A percentile compares a stretch with the other conserved stretches of the same genome.
Conservation (phyloP, 257 asterid genomes). For the Striga asiatica region DNA sequence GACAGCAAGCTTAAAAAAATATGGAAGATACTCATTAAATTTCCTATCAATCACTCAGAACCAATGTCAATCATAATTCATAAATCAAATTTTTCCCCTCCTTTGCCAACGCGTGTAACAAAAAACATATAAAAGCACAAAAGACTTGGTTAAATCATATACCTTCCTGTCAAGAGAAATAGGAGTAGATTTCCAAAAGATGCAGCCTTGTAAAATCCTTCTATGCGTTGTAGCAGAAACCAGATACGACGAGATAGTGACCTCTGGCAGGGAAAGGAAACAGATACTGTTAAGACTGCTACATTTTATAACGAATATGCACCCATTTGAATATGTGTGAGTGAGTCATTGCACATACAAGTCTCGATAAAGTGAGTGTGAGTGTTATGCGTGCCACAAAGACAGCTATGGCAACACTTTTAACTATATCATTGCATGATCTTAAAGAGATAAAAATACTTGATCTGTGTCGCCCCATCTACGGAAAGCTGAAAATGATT, state of each 20-base stretch:
- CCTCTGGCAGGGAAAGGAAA: conserved; percentile 36
- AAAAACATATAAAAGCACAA: neutral
- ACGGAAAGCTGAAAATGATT: conserved; percentile 86
- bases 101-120: neutral
- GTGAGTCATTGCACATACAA: no score
- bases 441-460: conserved; percentile 28
- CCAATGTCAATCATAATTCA: neutral
- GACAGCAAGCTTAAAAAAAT: no score
- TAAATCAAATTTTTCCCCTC: neutral
- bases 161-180: conserved; percentile 93
- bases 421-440: neutral
- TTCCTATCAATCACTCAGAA: neutral
- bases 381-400: no score
- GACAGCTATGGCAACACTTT: neutral
- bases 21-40: no score
- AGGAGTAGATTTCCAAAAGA: conserved; percentile 83
- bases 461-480: conserved; percentile 98
- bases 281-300: conserved; percentile 9
- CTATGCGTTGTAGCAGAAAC: conserved; percentile 70
- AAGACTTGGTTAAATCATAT: neutral
- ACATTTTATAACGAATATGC: neutral
- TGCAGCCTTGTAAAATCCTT: conserved; percentile 86
- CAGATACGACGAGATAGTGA: conserved; percentile 72
- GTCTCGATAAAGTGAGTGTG: no score
- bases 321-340: neutral